phyloP scores from a whole-genome alignment of 2,329 filamentous ascomycete genomes.

The Tolypocladium capitatum region DNA sequence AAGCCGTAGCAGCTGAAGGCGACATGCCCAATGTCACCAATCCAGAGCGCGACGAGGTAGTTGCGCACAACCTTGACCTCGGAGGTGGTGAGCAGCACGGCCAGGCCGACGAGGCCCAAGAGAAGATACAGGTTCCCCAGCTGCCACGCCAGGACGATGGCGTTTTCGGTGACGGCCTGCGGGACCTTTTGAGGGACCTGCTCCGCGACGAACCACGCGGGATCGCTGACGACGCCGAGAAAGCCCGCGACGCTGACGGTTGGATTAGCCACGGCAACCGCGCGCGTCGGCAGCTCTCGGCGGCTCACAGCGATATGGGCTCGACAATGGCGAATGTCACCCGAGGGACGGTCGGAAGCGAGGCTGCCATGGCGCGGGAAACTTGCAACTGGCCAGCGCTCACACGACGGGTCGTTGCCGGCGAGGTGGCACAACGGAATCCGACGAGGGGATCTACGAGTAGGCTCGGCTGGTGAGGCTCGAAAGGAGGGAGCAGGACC shows the following conservation, averaged over 20 bases:
- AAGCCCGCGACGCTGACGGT: conserved; percentile 43
- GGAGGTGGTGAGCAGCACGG: conserved; percentile 48
- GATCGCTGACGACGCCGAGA: conserved; percentile 38
- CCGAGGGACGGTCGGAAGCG: conserved; percentile 50
- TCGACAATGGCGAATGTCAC: conserved; percentile 56
- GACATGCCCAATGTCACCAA: conserved; percentile 56
- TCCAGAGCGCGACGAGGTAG: conserved; percentile 52
- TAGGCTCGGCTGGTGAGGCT: neutral
- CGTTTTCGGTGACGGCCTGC: conserved; percentile 26
- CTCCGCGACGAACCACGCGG: conserved; percentile 49
- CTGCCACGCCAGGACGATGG: conserved; percentile 48
- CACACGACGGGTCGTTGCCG: too few relatives aligned
- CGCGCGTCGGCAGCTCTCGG: neutral
- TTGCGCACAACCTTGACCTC: conserved; percentile 53
- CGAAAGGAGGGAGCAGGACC: neutral
- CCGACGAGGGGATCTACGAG: neutral
- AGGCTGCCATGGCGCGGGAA: conserved; percentile 37
- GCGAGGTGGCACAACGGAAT: conserved; percentile 1
- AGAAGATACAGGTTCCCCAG: conserved; percentile 59
- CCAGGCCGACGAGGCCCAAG: conserved; percentile 49
- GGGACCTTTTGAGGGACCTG: conserved; percentile 35
- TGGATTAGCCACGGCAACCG: conserved; percentile 6
- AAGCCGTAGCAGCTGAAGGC: conserved; percentile 45
- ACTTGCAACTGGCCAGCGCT: neutral
- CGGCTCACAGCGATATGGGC: conserved; percentile 52